Conservation (phyloP, 2,329 filamentous ascomycete genomes). For the Aspergillus spinulosporus region DNA sequence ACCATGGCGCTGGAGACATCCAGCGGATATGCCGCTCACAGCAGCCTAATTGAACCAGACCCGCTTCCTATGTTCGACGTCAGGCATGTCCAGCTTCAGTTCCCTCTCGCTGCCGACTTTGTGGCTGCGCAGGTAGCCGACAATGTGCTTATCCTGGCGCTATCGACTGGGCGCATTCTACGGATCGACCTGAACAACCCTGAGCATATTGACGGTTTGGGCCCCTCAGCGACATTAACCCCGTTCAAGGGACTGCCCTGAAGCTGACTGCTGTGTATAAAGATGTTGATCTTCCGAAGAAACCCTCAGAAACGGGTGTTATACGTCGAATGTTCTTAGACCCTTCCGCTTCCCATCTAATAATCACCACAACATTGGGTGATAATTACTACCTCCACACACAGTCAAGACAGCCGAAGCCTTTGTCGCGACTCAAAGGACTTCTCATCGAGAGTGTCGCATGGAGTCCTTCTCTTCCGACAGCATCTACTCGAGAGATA, state of each 20-base stretch:
- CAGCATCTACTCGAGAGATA: conserved; percentile 91
- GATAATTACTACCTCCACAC: conserved; percentile 99
- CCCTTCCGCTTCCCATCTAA: conserved; percentile 89
- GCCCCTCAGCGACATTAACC: conserved; percentile 7
- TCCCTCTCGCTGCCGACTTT: conserved; percentile 91
- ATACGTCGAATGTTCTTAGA: conserved; percentile 97
- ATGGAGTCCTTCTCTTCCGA: conserved; percentile 92
- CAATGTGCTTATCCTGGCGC: conserved; percentile 88
- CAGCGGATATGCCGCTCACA: conserved; percentile 71
- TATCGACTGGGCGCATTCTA: conserved; percentile 88
- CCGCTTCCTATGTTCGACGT: conserved; percentile 87
- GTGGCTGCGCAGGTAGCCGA: conserved; percentile 96
- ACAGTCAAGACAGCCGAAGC: conserved; percentile 83
- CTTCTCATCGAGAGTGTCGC: conserved; percentile 86
- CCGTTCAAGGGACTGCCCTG: neutral
- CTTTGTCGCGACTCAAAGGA: conserved; percentile 77
- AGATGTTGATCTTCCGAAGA: conserved; percentile 98
- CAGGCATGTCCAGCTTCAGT: conserved; percentile 87
- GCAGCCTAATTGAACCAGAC: conserved; percentile 61
- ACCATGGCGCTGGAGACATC: conserved; percentile 69
- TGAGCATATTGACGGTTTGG: conserved; percentile 84
- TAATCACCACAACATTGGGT: conserved; percentile 85
- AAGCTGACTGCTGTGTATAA: conserved; percentile 14
- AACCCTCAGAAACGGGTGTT: conserved; percentile 82
- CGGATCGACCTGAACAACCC: conserved; percentile 92